Conservation (phyloP, 1,139 yeast species). For the Debaryomycetaceae sp. region DNA sequence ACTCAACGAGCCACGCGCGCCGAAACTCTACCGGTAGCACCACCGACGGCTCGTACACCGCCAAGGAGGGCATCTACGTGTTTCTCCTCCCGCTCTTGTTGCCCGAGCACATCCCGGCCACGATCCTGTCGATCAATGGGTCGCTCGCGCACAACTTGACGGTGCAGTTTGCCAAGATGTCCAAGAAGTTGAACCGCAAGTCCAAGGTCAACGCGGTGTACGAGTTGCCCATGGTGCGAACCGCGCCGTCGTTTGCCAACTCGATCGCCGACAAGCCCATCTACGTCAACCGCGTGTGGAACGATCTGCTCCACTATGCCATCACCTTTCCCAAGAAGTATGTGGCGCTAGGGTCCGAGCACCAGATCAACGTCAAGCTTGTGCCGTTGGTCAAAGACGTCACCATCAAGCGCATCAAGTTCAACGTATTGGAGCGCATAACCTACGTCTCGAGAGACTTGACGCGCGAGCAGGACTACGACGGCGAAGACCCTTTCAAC, state of each 20-base stretch:
- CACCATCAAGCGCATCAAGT: slow-evolving; percentile 63
- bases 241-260: slow-evolving; percentile 76
- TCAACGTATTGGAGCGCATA: slow-evolving; percentile 68
- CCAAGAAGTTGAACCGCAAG: slow-evolving; percentile 35
- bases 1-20: too few relatives aligned
- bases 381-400: slow-evolving; percentile 71
- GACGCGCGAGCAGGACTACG: slow-evolving; percentile 55
- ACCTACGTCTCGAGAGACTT: slow-evolving; percentile 59
- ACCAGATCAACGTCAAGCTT: slow-evolving; percentile 58
- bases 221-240: slow-evolving; percentile 56
- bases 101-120: slow-evolving; percentile 70
- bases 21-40: too few relatives aligned
- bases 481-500: slow-evolving; percentile 40
- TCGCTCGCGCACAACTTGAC: slow-evolving; percentile 33
- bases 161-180: slow-evolving; percentile 27
- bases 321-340: slow-evolving; percentile 73
- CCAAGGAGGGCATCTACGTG: slow-evolving; percentile 74
- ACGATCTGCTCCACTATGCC: slow-evolving; percentile 71
- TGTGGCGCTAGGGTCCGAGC: slow-evolving; percentile 66
- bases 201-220: slow-evolving; percentile 26
- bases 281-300: slow-evolving; percentile 80
- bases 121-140: slow-evolving; percentile 56
- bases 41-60: slow-evolving; percentile 14
- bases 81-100: slow-evolving; percentile 69
- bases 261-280: slow-evolving; percentile 77